Conservation (phyloP, 225 moss, liverwort and hornwort species). For the Takakia lepidozioides region DNA sequence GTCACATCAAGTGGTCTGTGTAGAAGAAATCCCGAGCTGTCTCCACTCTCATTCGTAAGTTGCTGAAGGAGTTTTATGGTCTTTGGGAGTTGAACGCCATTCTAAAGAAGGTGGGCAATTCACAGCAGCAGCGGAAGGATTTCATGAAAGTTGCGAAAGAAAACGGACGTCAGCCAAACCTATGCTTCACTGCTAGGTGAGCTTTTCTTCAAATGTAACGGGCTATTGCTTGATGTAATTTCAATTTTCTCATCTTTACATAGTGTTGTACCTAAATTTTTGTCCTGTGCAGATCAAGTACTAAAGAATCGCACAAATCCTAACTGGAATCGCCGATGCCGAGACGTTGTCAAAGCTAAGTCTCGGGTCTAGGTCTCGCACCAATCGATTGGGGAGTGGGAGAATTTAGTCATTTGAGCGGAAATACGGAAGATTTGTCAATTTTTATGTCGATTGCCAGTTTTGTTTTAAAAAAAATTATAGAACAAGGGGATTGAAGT, state of each 20-base stretch:
- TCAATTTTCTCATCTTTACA: too few relatives aligned
- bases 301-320: background rate
- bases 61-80: background rate
- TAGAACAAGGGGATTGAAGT: too few relatives aligned
- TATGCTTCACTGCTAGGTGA: background rate
- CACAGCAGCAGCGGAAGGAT: background rate
- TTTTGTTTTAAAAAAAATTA: too few relatives aligned
- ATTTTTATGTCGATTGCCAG: too few relatives aligned
- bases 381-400: background rate
- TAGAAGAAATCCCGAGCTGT: background rate
- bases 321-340: background rate
- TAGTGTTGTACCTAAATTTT: background rate
- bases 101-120: background rate
- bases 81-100: background rate
- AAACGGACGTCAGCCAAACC: background rate
- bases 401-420: background rate
- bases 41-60: background rate
- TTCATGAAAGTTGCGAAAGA: background rate
- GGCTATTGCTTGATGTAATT: background rate
- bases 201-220: background rate
- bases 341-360: background rate
- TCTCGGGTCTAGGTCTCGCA: background rate
- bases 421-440: background rate
- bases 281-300: background rate
- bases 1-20: slow-evolving; percentile 1